These are phyloP conservation scores for Wallacemonas collosoma DNA, from an alignment of 208 protist genomes.

Conservation along the genomic window DNA sequence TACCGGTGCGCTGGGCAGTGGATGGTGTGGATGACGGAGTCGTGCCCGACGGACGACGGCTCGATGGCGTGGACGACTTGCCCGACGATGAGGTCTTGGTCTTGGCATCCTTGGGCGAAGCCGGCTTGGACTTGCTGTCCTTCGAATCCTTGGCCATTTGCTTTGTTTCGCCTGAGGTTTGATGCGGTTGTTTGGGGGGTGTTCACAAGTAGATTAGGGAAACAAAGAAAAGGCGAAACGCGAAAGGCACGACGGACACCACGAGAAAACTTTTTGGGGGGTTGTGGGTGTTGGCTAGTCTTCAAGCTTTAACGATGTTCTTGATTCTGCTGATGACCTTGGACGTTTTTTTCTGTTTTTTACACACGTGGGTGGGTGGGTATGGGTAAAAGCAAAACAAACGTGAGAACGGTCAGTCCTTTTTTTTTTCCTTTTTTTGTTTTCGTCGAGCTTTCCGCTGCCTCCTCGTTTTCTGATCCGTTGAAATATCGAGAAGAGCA, in stretches of 20 bases:
- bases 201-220: neutral
- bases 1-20: neutral
- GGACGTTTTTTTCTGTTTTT: neutral
- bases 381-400: neutral
- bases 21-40: neutral
- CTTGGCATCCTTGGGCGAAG: conserved; percentile 8
- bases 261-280: no score
- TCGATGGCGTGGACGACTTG: neutral
- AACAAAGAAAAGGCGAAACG: conserved; percentile 5
- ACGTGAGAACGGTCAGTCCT: neutral
- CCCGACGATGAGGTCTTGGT: neutral
- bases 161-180: conserved; percentile 19
- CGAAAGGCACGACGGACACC: no score
- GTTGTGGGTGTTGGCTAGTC: no score
- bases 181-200: neutral
- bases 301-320: neutral
- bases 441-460: no score
- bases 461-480: neutral
- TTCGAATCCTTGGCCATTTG: conserved; percentile 14
- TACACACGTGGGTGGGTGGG: neutral
- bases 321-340: neutral
- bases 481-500: neutral
- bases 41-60: neutral
- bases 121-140: conserved; percentile 12
- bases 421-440: neutral